phyloP scores from a whole-genome alignment of 2,329 filamentous ascomycete species.

The Ophiostoma sp. region DNA sequence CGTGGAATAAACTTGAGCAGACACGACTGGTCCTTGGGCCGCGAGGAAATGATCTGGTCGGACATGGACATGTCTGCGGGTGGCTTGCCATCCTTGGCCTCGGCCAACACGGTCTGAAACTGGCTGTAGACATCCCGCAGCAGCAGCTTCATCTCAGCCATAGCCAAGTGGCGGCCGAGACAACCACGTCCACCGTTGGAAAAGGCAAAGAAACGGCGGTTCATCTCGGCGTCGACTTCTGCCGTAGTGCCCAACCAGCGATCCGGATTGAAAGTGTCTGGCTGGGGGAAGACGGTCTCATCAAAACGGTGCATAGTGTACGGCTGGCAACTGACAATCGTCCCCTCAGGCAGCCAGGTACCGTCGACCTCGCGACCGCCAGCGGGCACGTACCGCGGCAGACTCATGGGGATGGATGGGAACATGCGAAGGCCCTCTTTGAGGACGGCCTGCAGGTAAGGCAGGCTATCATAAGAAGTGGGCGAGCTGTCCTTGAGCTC shows the following conservation, averaged over 20 bases:
- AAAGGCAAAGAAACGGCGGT: slow-evolving; percentile 64
- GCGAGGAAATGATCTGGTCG: slow-evolving; percentile 67
- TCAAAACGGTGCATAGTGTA: slow-evolving; percentile 61
- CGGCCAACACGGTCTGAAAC: slow-evolving; percentile 56
- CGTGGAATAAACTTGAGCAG: slow-evolving; percentile 49
- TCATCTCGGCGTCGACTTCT: slow-evolving; percentile 69
- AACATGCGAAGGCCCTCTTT: slow-evolving; percentile 62
- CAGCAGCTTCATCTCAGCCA: slow-evolving; percentile 67
- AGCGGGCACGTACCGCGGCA: slow-evolving; percentile 57
- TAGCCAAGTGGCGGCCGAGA: slow-evolving; percentile 63
- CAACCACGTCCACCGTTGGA: slow-evolving; percentile 65
- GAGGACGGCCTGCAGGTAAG: slow-evolving; percentile 63
- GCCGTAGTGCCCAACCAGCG: slow-evolving; percentile 75
- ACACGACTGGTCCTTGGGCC: slow-evolving; percentile 61
- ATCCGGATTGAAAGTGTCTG: slow-evolving; percentile 75
- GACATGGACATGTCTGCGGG: slow-evolving; percentile 61
- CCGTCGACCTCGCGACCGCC: slow-evolving; percentile 56
- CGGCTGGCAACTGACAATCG: slow-evolving; percentile 61
- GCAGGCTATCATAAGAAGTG: slow-evolving; percentile 48
- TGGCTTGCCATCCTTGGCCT: slow-evolving; percentile 42
- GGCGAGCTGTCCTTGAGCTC: slow-evolving; percentile 45
- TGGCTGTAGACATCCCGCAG: slow-evolving; percentile 61
- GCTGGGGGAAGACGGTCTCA: slow-evolving; percentile 69
- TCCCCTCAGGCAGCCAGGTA: slow-evolving; percentile 52
- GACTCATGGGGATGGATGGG: slow-evolving; percentile 65